phyloP scores from a whole-genome alignment of 352 stramenopile genomes.

The Pythium myriotylum region DNA sequence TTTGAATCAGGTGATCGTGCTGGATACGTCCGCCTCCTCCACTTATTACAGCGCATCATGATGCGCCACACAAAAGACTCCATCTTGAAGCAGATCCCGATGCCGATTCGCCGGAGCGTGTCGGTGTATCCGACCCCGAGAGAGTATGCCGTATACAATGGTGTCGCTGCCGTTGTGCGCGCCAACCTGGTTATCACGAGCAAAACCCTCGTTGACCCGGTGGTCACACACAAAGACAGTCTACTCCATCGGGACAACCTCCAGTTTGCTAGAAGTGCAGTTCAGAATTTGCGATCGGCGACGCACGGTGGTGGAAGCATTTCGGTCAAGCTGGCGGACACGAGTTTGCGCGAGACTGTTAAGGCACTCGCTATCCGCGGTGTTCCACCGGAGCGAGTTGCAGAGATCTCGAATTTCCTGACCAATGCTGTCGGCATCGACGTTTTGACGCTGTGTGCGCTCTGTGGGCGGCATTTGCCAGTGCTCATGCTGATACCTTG shows the following conservation, averaged over 20 bases:
- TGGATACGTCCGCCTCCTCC: slow-evolving; percentile 68
- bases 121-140: neutral
- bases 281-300: slow-evolving; percentile 61
- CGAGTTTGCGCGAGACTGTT: slow-evolving; percentile 60
- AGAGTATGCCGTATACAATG: slow-evolving; percentile 78
- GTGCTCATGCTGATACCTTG: slow-evolving; percentile 93
- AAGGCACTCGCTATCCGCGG: slow-evolving; percentile 40
- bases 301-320: slow-evolving; percentile 55
- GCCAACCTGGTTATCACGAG: slow-evolving; percentile 81
- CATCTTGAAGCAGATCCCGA: slow-evolving; percentile 61
- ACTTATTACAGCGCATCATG: slow-evolving; percentile 91
- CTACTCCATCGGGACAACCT: slow-evolving; percentile 75
- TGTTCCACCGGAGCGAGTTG: slow-evolving; percentile 49
- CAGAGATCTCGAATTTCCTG: slow-evolving; percentile 55
- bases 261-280: slow-evolving; percentile 52
- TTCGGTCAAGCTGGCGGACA: slow-evolving; percentile 39
- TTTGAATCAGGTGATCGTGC: slow-evolving; percentile 58
- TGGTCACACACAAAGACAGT: slow-evolving; percentile 61
- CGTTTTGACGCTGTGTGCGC: slow-evolving; percentile 64
- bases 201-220: slow-evolving; percentile 60
- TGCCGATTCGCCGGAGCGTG: neutral
- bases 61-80: slow-evolving; percentile 93
- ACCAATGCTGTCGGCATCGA: slow-evolving; percentile 44
- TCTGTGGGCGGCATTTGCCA: slow-evolving; percentile 84
- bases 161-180: slow-evolving; percentile 57